phyloP scores from a whole-genome alignment of 1,284 basidiomycete species.

The Microbotryum intermedium region DNA sequence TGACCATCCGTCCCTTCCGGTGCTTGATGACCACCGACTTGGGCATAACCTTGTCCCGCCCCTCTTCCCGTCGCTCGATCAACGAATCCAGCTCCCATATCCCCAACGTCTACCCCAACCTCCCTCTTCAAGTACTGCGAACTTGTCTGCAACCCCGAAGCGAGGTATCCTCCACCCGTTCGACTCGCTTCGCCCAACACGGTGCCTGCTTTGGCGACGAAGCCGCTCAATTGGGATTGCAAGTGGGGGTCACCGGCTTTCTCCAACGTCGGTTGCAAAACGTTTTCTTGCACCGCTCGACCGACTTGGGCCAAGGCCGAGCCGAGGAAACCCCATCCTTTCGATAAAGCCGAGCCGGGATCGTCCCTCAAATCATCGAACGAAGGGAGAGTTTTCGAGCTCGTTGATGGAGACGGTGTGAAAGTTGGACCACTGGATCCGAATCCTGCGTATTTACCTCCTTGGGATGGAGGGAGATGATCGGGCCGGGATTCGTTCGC shows the following conservation, averaged over 20 bases:
- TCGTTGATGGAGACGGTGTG: slow-evolving; percentile 2
- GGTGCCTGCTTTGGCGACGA: slow-evolving; percentile 58
- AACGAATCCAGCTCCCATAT: slow-evolving; percentile 37
- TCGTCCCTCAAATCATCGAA: slow-evolving; percentile 67
- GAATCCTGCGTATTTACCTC: slow-evolving; percentile 75
- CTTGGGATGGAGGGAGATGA: slow-evolving; percentile 71
- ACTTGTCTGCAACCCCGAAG: slow-evolving; percentile 21
- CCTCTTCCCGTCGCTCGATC: slow-evolving; percentile 26
- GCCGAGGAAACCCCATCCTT: slow-evolving; percentile 76
- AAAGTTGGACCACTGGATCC: slow-evolving; percentile 52
- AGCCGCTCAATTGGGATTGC: slow-evolving; percentile 59
- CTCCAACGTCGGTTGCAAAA: slow-evolving; percentile 68
- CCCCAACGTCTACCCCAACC: slow-evolving; percentile 69
- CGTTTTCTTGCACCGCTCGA: slow-evolving; percentile 62
- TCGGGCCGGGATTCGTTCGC: slow-evolving; percentile 60
- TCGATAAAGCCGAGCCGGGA: slow-evolving; percentile 63
- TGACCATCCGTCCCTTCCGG: slow-evolving; percentile 8
- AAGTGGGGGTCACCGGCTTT: slow-evolving; percentile 64
- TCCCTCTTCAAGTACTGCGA: slow-evolving; percentile 57
- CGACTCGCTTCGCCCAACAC: slow-evolving; percentile 49
- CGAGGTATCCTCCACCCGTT: slow-evolving; percentile 50
- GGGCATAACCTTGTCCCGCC: slow-evolving; percentile 17
- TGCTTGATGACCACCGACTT: slow-evolving; percentile 9
- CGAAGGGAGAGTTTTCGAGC: slow-evolving; percentile 63
- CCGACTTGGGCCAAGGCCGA: slow-evolving; percentile 63